Percentiles rank a stretch among this genome's conserved stretches.
phyloP scores from a whole-genome alignment of 2,329 filamentous ascomycete genomes.

The Curvularia verruculosa region DNA sequence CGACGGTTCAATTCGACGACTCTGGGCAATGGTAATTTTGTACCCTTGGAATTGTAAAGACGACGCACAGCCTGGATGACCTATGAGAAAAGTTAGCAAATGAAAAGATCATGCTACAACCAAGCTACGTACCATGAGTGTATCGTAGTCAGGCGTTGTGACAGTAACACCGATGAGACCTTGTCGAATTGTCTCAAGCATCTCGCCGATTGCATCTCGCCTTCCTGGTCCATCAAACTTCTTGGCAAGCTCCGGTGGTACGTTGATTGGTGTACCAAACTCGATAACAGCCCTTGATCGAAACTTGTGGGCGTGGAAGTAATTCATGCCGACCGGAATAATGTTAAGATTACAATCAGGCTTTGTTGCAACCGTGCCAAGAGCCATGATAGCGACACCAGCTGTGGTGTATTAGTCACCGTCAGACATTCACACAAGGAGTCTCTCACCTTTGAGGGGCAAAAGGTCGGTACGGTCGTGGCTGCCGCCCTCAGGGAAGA shows the following conservation, averaged over 20 bases:
- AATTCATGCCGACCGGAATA: constrained; percentile 98
- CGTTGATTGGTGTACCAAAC: constrained; percentile 87
- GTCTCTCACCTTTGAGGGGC: constrained; percentile 69
- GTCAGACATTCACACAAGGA: background rate
- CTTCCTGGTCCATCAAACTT: constrained; percentile 76
- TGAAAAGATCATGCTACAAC: too few species aligned
- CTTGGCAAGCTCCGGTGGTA: constrained; percentile 80
- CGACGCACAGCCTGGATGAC: constrained; percentile 92
- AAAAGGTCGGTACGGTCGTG: constrained; percentile 92
- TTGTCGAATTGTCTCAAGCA: constrained; percentile 86
- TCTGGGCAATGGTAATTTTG: constrained; percentile 88
- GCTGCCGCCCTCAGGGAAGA: constrained; percentile 96
- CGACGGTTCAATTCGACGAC: constrained; percentile 94
- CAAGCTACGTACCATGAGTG: constrained; percentile 71
- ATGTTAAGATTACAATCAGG: constrained; percentile 91
- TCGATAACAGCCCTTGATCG: constrained; percentile 94
- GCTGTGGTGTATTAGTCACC: constrained; percentile 57
- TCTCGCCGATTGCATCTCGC: constrained; percentile 82
- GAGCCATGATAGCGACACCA: constrained; percentile 96
- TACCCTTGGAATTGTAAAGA: constrained; percentile 92
- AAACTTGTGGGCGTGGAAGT: constrained; percentile 99
- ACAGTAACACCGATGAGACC: constrained; percentile 87
- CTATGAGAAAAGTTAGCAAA: constrained; percentile 49
- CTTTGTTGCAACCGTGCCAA: constrained; percentile 83
- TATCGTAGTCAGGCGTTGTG: constrained; percentile 92